Conservation (phyloP, 805 yeast species). For the Candida adriatica region DNA sequence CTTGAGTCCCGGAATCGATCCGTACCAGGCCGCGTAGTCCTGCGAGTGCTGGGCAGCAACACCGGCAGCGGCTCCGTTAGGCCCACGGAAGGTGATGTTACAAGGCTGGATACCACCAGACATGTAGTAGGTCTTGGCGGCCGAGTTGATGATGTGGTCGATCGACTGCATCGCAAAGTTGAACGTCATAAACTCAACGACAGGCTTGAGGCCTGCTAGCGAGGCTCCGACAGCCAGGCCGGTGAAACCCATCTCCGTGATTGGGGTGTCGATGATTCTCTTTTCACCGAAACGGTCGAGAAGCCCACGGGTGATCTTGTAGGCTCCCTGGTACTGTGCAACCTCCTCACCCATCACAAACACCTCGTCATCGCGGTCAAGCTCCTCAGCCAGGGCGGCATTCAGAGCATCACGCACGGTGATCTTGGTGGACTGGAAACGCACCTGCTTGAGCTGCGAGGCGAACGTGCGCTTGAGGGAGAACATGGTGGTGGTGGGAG, state of each 20-base stretch:
- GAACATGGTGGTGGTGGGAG: no score
- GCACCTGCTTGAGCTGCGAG: slow-evolving; percentile 3
- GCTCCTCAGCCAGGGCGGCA: slow-evolving; percentile 92
- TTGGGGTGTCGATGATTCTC: slow-evolving; percentile 82
- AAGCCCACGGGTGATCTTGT: slow-evolving; percentile 92
- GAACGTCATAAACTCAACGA: slow-evolving; percentile 98
- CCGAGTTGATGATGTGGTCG: slow-evolving; percentile 97
- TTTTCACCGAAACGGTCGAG: slow-evolving; percentile 76
- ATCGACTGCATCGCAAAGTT: slow-evolving; percentile 99
- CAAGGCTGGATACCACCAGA: slow-evolving; percentile 98
- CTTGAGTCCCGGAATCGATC: slow-evolving; percentile 95
- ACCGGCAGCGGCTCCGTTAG: slow-evolving; percentile 99
- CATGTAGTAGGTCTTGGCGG: slow-evolving; percentile 98
- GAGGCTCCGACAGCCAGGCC: slow-evolving; percentile 87
- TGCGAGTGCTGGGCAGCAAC: slow-evolving; percentile 99
- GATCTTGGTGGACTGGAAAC: slow-evolving; percentile 31
- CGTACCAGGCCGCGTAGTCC: slow-evolving; percentile 97
- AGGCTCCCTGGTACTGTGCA: slow-evolving; percentile 98
- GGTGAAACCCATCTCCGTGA: slow-evolving; percentile 99
- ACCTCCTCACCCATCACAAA: slow-evolving; percentile 99
- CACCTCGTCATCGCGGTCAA: slow-evolving; percentile 91
- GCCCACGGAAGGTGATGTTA: slow-evolving; percentile 97
- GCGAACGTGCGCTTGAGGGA: no score
- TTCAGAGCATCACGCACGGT: slow-evolving; percentile 97
- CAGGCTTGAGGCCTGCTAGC: slow-evolving; percentile 80